Evolutionary conservation across 345 rosid species (phyloP).

Genomic region (Draba incana): DNA sequence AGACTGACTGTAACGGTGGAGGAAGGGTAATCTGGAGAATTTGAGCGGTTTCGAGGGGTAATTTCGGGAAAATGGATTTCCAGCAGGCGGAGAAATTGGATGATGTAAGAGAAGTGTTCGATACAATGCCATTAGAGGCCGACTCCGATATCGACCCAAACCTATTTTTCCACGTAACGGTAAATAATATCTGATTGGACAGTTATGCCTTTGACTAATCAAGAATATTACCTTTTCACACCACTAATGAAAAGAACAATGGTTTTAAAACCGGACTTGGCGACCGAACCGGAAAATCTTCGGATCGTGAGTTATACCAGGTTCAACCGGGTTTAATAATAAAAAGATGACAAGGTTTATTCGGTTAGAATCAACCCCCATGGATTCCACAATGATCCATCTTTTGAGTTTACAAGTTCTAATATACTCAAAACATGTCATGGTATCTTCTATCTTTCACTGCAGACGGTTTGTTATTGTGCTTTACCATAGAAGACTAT

Average conservation of each 20-base stretch:
- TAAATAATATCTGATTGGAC: neutral
- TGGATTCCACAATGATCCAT: neutral
- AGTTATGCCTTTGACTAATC: neutral
- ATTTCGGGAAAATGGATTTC: conserved; percentile 33
- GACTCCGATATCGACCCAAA: neutral
- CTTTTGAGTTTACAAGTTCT: neutral
- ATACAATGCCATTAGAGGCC: conserved; percentile 44
- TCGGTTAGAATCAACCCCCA: too few relatives aligned
- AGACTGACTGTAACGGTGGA: conserved; percentile 24
- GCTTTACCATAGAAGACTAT: neutral
- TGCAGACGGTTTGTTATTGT: neutral
- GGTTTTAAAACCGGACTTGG: too few relatives aligned
- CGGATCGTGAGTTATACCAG: too few relatives aligned
- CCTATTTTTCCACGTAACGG: neutral
- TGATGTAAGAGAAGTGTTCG: conserved; percentile 37
- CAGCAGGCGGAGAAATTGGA: conserved; percentile 21
- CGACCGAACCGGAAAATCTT: too few relatives aligned
- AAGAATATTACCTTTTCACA: neutral
- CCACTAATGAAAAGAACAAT: too few relatives aligned
- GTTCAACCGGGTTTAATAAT: too few relatives aligned
- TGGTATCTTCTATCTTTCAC: neutral
- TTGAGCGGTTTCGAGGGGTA: conserved; percentile 39
- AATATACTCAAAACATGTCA: neutral
- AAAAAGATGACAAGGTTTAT: too few relatives aligned
- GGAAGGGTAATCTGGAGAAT: conserved; percentile 41